phyloP scores from a whole-genome alignment of 164 flowering plant genomes.

The Chimonanthus praecox region DNA sequence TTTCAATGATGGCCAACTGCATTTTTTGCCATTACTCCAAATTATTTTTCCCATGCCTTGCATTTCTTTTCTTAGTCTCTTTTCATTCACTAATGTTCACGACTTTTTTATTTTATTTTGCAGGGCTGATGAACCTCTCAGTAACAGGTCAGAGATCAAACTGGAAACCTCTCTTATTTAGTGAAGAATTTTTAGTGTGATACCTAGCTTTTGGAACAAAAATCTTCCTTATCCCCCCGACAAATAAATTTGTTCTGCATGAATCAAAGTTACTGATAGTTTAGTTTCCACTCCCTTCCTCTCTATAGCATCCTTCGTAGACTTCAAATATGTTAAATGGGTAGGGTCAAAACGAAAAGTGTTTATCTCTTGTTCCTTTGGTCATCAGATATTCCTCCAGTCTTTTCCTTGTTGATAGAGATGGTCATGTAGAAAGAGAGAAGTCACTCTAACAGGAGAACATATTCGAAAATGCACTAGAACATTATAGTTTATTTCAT shows the following conservation, averaged over 20 bases:
- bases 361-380: background rate
- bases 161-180: conserved; percentile 1
- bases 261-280: no score
- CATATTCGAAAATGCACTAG: background rate
- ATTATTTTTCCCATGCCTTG: background rate
- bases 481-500: no score
- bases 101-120: conserved; percentile 20
- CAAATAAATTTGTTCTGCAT: background rate
- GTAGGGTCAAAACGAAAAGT: background rate
- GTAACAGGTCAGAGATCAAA: conserved; percentile 52
- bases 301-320: no score
- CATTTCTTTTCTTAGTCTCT: background rate
- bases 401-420: background rate
- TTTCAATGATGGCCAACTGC: background rate
- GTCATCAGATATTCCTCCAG: background rate
- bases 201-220: background rate
- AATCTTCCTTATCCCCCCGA: background rate
- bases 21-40: background rate
- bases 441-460: background rate
- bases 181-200: background rate
- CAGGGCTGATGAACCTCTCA: conserved; percentile 88
- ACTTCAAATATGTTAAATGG: background rate
- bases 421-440: background rate
- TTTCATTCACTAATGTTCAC: background rate
- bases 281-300: no score